Conservation (phyloP, 2,329 filamentous ascomycete species). For the Cercospora beticola region DNA sequence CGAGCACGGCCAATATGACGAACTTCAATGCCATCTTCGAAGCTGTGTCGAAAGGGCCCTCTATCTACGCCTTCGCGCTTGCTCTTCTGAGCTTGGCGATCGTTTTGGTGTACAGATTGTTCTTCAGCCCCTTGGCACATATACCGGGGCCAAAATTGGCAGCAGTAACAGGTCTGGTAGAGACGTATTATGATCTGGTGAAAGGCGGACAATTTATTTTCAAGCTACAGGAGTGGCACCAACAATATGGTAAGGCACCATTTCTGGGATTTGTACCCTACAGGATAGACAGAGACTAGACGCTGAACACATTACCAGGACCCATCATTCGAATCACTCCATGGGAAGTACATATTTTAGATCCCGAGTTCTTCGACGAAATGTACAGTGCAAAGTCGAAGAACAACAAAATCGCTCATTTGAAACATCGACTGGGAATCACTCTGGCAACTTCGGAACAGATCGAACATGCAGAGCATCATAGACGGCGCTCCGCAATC, state of each 20-base stretch:
- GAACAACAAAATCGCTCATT: conserved; percentile 1
- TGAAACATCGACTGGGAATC: not conserved
- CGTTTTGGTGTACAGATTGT: conserved; percentile 22
- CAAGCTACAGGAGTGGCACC: conserved; percentile 10
- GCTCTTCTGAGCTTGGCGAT: not conserved
- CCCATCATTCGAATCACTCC: conserved; percentile 42
- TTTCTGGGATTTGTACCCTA: not conserved
- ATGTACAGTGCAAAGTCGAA: conserved; percentile 31
- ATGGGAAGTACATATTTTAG: conserved; percentile 41
- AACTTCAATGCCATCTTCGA: not conserved
- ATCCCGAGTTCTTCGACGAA: conserved; percentile 38
- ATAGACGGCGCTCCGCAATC: not conserved
- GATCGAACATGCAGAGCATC: conserved; percentile 3
- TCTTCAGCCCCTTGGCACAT: conserved; percentile 37
- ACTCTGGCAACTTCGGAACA: conserved; percentile 5
- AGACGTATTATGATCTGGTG: conserved; percentile 19
- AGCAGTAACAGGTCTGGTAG: conserved; percentile 33
- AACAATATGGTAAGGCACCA: conserved; percentile 1
- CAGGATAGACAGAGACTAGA: not conserved
- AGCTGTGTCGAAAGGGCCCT: not conserved
- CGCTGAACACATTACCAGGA: conserved; percentile 12
- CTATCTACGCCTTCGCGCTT: not conserved
- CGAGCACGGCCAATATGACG: not conserved
- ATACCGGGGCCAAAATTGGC: conserved; percentile 39
- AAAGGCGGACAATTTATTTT: conserved; percentile 19